A percentile compares a stretch with the other conserved stretches of the same genome.
phyloP scores from a whole-genome alignment of 345 rosid species.

The Atalantia buxifolia region DNA sequence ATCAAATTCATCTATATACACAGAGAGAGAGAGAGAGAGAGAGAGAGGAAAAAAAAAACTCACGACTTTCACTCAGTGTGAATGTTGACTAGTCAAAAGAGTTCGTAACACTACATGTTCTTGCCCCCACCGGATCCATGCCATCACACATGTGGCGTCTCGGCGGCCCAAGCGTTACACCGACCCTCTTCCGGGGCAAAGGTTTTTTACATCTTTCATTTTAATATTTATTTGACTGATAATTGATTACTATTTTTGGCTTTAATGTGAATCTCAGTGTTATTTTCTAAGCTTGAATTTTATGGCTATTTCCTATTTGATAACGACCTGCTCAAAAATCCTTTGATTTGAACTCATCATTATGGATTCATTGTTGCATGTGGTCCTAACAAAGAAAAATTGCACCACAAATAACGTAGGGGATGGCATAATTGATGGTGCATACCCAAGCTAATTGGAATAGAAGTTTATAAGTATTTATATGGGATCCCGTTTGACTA shows the following conservation, averaged over 20 bases:
- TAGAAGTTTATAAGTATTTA: neutral
- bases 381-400: neutral
- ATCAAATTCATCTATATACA: neutral
- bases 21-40: too few species aligned
- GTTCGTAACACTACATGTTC: constrained; percentile 33
- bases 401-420: neutral
- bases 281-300: neutral
- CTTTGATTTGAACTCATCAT: too few species aligned
- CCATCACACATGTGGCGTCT: constrained; percentile 33
- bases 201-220: neutral
- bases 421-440: neutral
- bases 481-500: neutral
- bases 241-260: neutral
- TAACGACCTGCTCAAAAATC: too few species aligned
- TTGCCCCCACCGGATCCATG: constrained; percentile 18
- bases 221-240: neutral
- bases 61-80: neutral
- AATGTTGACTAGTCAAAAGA: constrained; percentile 37
- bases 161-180: constrained; percentile 19
- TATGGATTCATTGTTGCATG: neutral
- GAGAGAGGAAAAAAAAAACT: too few species aligned
- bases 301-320: neutral
- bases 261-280: too few species aligned
- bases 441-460: neutral
- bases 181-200: constrained; percentile 27